These are phyloP conservation scores for Gorgonomyces haynaldii DNA, from an alignment of 192 early-diverging fungal genomes.

Conservation along the genomic window DNA sequence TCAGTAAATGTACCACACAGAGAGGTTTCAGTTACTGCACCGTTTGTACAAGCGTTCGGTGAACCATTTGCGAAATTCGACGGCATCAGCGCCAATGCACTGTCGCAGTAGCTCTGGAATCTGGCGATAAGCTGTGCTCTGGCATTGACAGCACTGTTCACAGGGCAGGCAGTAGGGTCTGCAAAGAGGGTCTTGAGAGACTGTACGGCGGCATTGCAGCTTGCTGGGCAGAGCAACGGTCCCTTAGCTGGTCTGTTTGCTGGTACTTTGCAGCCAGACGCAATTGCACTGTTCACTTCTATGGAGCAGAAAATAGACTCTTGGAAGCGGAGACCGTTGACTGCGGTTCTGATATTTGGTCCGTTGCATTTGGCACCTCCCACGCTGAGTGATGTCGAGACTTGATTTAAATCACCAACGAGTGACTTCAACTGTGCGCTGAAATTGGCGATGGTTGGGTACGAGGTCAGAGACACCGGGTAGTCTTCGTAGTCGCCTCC, in stretches of 20 bases:
- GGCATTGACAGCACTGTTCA: background rate
- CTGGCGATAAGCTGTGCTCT: too few relatives aligned
- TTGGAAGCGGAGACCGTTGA: background rate
- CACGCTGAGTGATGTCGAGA: too few relatives aligned
- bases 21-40: background rate
- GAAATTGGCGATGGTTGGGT: too few relatives aligned
- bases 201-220: constrained; percentile 5
- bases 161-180: background rate
- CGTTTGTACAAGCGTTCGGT: background rate
- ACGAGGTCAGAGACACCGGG: too few relatives aligned
- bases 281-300: background rate
- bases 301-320: background rate
- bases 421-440: too few relatives aligned
- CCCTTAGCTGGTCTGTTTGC: background rate
- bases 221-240: constrained; percentile 5
- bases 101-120: background rate
- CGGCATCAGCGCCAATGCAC: background rate
- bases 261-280: background rate
- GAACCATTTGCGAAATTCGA: background rate
- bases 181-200: constrained; percentile 1
- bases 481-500: too few relatives aligned
- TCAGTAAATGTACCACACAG: background rate
- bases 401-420: too few relatives aligned
- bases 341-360: background rate
- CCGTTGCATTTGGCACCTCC: background rate